Conservation (phyloP, 2,329 filamentous ascomycete species). For the Colletotrichum sidae region DNA sequence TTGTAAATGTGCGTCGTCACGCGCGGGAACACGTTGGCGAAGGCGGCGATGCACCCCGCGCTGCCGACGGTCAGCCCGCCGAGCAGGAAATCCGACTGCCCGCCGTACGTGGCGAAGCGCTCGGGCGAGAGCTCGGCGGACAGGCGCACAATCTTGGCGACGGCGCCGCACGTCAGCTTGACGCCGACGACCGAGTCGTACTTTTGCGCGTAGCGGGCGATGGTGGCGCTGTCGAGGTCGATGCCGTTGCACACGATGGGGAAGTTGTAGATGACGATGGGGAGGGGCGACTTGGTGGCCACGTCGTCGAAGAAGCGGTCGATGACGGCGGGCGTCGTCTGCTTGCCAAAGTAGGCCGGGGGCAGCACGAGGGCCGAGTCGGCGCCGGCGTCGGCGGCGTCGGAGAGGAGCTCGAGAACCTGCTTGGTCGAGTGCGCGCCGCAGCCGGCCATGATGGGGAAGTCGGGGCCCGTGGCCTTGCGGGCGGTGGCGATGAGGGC, state of each 20-base stretch:
- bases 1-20: conserved; percentile 69
- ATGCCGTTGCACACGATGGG: conserved; percentile 76
- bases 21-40: conserved; percentile 72
- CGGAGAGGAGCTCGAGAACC: conserved; percentile 68
- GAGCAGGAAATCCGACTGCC: conserved; percentile 78
- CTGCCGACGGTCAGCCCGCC: conserved; percentile 69
- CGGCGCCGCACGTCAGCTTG: conserved; percentile 76
- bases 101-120: conserved; percentile 76
- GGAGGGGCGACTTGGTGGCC: conserved; percentile 62
- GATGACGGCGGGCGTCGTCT: conserved; percentile 67
- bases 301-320: conserved; percentile 70
- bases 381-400: conserved; percentile 70
- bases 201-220: conserved; percentile 62
- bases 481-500: conserved; percentile 68
- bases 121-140: conserved; percentile 60
- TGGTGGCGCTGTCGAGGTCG: conserved; percentile 74
- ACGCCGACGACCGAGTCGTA: conserved; percentile 70
- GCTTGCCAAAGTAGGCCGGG: conserved; percentile 74
- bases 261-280: conserved; percentile 76
- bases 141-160: conserved; percentile 77
- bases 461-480: conserved; percentile 61
- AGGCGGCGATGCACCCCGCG: conserved; percentile 70
- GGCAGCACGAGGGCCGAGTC: conserved; percentile 72
- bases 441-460: conserved; percentile 72
- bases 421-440: conserved; percentile 74